Conservation (phyloP, 2,329 filamentous ascomycete species). For the Paracoccidioides lutzii region DNA sequence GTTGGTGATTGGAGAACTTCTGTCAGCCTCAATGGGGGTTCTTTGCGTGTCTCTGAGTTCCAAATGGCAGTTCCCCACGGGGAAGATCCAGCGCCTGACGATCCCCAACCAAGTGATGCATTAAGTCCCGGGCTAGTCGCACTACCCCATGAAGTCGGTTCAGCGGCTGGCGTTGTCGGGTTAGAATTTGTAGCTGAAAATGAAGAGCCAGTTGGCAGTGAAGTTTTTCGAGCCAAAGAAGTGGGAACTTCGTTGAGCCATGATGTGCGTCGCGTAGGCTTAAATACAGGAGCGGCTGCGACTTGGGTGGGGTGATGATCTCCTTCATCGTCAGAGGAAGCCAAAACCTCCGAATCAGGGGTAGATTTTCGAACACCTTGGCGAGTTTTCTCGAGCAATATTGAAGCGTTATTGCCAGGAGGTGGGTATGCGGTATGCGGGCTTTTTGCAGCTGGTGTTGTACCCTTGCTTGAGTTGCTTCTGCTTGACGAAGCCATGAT, state of each 20-base stretch:
- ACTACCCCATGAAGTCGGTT: conserved; percentile 38
- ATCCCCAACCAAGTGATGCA: conserved; percentile 32
- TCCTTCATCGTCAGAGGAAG: conserved; percentile 85
- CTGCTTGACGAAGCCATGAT: conserved; percentile 5
- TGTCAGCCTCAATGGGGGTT: conserved; percentile 58
- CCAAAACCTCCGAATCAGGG: conserved; percentile 84
- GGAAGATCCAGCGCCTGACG: conserved; percentile 39
- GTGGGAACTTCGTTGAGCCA: conserved; percentile 77
- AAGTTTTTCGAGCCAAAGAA: conserved; percentile 57
- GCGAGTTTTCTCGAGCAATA: conserved; percentile 62
- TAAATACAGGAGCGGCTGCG: conserved; percentile 40
- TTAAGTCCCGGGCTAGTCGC: conserved; percentile 26
- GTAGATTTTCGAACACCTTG: conserved; percentile 61
- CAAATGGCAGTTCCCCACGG: conserved; percentile 72
- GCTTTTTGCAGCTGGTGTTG: conserved; percentile 22
- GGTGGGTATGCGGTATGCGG: conserved; percentile 31
- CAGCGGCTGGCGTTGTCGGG: conserved; percentile 63
- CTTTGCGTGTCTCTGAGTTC: conserved; percentile 62
- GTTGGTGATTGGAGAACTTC: conserved; percentile 67
- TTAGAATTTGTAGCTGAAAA: conserved; percentile 72
- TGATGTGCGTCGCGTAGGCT: conserved; percentile 59
- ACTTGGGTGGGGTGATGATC: conserved; percentile 48
- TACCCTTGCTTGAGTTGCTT: not conserved
- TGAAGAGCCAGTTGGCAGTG: conserved; percentile 56
- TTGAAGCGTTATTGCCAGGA: conserved; percentile 47